Evolutionary conservation across 2,329 filamentous ascomycete species (phyloP), one percentile per base, ranked within the genome.

Genomic region (Ophiostoma fasciatum): DNA sequence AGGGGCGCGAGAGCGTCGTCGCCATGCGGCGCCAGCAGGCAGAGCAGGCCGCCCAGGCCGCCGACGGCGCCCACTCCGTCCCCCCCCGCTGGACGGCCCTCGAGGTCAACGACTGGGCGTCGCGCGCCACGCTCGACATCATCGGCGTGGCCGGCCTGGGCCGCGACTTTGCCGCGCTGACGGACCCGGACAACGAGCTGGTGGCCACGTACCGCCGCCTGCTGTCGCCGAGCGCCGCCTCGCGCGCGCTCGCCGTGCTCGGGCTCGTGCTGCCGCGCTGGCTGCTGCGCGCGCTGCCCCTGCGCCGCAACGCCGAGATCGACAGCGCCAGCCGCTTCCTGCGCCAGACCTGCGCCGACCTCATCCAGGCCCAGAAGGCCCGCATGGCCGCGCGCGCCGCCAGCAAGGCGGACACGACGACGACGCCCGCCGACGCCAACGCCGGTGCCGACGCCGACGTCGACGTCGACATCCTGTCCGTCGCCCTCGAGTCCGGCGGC

Each of bases 391-490:
- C n/a, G n/a, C n/a, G n/a, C n/a, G n/a, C n/a, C n/a, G n/a, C n/a
- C n/a, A n/a, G n/a, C 28, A 63, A 60, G 46, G 49, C 64, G 30
- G 57, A 32, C 28, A 31, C 28, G 15, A 18, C 20, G 19, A 34
- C 21, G 23, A 13, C 22, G 4, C n/a, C n/a, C n/a, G 34, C 22
- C 17, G 25, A 22, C 13, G 32, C 11, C 22, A 22, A 20, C 17
- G 19, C 21, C 28, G 21, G 20, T 13, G 17, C 15, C 22, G n/a
- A n/a, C 19, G 17, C 2, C 18, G 26, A 3, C 18, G 58, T 57
- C 1, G 74, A 75, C 31, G 55, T 71, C 7, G 84, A 93, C 53
- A 90, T 94, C 39, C 62, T 93, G 23, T 83, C 78, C 1, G 79
- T 88, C 0, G 84, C 84, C 13, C 62, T 93, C 32, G 70, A 78